phyloP scores from a whole-genome alignment of 305 asterid genomes.

The Fraxinus xanthoxyloides region DNA sequence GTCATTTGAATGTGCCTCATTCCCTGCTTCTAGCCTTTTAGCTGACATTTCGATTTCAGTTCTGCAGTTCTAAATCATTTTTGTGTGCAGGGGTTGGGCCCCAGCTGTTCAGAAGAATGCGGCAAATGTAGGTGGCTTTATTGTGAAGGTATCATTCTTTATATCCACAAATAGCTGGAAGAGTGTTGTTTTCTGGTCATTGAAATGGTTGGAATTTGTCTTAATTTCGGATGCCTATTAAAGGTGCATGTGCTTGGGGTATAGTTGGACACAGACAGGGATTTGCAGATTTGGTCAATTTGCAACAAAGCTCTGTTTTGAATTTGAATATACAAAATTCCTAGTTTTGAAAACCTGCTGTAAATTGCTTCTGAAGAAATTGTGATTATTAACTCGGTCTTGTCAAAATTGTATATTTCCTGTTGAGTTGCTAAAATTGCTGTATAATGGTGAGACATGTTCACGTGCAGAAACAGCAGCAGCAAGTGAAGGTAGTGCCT shows the following conservation, averaged over 20 bases:
- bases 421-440: not conserved
- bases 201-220: not conserved
- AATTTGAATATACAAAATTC: not conserved
- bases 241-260: not conserved
- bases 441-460: not conserved
- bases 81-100: constrained; percentile 53
- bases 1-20: constrained; percentile 15
- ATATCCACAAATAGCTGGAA: not conserved
- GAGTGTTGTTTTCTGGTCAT: not conserved
- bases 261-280: not conserved
- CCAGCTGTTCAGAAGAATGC: constrained; percentile 41
- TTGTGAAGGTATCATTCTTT: constrained; percentile 47
- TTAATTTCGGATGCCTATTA: not conserved
- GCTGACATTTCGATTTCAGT: not conserved
- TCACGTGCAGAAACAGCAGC: constrained; percentile 18
- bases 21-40: constrained; percentile 21
- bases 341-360: not conserved
- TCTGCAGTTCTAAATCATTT: constrained; percentile 30
- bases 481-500: constrained; percentile 28
- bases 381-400: not conserved
- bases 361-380: not conserved
- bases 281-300: not conserved
- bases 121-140: constrained; percentile 46
- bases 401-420: not conserved
- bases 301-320: not conserved